phyloP scores from a whole-genome alignment of 179 eudicot species.

The Beta corolliflora region DNA sequence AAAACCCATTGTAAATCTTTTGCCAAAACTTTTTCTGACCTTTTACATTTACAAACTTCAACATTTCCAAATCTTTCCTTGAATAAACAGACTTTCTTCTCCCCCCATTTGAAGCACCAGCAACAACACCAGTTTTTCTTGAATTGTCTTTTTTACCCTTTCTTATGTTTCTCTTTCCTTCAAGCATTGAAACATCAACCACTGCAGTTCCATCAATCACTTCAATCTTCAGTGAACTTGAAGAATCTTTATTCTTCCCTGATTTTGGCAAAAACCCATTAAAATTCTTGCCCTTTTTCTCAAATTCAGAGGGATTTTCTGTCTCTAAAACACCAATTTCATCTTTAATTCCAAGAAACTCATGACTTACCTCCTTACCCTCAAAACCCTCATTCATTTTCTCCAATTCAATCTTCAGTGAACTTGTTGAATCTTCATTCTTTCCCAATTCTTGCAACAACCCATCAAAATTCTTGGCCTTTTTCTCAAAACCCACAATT shows the following conservation, averaged over 20 bases:
- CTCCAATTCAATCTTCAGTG: constrained; percentile 1
- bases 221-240: constrained; percentile 34
- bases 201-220: constrained; percentile 46
- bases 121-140: constrained; percentile 7
- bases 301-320: not conserved
- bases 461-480: not conserved
- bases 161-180: constrained; percentile 25
- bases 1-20: constrained; percentile 56
- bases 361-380: not conserved
- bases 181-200: constrained; percentile 25
- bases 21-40: constrained; percentile 69
- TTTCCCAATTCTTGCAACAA: constrained; percentile 2
- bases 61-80: constrained; percentile 48
- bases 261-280: constrained; percentile 7
- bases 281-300: not conserved
- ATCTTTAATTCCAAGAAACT: not conserved
- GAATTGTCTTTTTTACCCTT: constrained; percentile 16
- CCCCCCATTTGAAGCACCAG: constrained; percentile 20
- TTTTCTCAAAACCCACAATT: constrained; percentile 2
- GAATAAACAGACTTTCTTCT: constrained; percentile 41
- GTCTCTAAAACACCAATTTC: not conserved
- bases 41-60: constrained; percentile 53
- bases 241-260: constrained; percentile 7
- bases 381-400: not conserved
- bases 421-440: constrained; percentile 3